Conservation (phyloP, 2,329 filamentous ascomycete genomes). For the Monosporascus cannonballus region DNA sequence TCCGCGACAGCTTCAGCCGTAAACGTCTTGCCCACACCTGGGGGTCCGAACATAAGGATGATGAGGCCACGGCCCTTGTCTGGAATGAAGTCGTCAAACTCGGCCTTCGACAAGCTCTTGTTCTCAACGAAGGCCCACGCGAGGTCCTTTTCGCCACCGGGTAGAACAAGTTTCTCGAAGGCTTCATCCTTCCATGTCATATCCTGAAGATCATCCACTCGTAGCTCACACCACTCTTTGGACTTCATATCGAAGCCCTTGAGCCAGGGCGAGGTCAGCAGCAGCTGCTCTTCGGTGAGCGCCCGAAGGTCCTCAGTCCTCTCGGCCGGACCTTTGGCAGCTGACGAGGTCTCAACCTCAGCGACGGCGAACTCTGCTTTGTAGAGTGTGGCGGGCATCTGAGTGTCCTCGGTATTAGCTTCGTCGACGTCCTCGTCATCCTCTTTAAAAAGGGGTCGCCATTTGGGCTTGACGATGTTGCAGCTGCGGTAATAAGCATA, state of each 20-base stretch:
- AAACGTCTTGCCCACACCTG: slow-evolving; percentile 33
- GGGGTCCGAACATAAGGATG: slow-evolving; percentile 30
- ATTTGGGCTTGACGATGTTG: slow-evolving; percentile 22
- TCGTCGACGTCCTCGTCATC: neutral
- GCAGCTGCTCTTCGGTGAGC: slow-evolving; percentile 28
- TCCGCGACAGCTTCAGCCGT: slow-evolving; percentile 35
- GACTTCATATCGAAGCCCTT: slow-evolving; percentile 30
- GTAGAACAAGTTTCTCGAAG: slow-evolving; percentile 31
- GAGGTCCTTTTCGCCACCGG: slow-evolving; percentile 30
- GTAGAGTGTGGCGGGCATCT: slow-evolving; percentile 2
- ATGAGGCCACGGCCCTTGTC: slow-evolving; percentile 30
- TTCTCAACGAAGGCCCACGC: slow-evolving; percentile 33
- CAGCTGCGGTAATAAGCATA: slow-evolving; percentile 29
- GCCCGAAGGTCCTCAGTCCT: slow-evolving; percentile 17
- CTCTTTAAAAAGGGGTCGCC: slow-evolving; percentile 13
- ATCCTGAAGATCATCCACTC: slow-evolving; percentile 20
- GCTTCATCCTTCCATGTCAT: slow-evolving; percentile 30
- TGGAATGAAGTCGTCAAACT: slow-evolving; percentile 29
- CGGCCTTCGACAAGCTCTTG: slow-evolving; percentile 20
- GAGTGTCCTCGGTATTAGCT: slow-evolving; percentile 2
- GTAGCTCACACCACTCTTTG: slow-evolving; percentile 26
- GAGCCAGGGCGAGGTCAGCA: slow-evolving; percentile 31
- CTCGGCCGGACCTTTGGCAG: slow-evolving; percentile 6
- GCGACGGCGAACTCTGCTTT: slow-evolving; percentile 5
- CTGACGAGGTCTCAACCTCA: neutral